A percentile compares a stretch with the other conserved stretches of the same genome.
These are phyloP conservation scores for Mycena galopus DNA, from an alignment of 768 basidiomycete species.

Conservation along the genomic window DNA sequence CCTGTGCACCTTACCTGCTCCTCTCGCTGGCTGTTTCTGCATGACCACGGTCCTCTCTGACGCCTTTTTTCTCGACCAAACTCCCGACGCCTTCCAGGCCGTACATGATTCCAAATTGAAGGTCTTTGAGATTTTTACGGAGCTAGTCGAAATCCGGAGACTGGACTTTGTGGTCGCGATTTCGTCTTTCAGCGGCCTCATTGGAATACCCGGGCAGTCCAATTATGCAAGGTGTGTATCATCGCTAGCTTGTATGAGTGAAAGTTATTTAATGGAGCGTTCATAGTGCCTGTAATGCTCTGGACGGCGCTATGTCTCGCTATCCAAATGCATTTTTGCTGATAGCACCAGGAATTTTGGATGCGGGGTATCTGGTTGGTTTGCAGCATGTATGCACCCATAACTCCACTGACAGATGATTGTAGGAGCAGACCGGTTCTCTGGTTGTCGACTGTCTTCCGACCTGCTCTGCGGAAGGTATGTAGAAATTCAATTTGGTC, in stretches of 20 bases:
- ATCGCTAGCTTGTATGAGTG: not conserved
- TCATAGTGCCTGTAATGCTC: conserved; percentile 24
- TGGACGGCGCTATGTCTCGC: conserved; percentile 17
- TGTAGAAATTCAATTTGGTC: not conserved
- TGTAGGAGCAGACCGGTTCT: conserved; percentile 10
- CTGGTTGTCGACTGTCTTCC: conserved; percentile 2
- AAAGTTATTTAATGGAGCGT: not conserved
- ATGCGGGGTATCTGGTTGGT: conserved; percentile 23
- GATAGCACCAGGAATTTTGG: conserved; percentile 23
- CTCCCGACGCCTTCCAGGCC: conserved; percentile 8
- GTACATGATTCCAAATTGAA: conserved; percentile 20
- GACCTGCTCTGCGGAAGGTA: conserved; percentile 19
- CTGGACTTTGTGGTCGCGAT: conserved; percentile 27
- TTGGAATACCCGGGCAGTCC: conserved; percentile 23
- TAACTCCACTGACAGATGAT: not conserved
- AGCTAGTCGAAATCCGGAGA: not conserved
- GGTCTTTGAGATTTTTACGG: conserved; percentile 14
- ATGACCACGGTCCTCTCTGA: conserved; percentile 18
- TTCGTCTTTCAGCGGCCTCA: conserved; percentile 22
- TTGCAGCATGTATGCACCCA: not conserved
- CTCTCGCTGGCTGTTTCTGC: conserved; percentile 27
- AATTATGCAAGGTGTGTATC: conserved; percentile 25
- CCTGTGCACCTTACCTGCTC: not conserved
- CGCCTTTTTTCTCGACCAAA: conserved; percentile 22
- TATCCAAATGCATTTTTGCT: conserved; percentile 31